phyloP scores from a whole-genome alignment of 257 asterid species.

The Penstemon davidsonii region DNA sequence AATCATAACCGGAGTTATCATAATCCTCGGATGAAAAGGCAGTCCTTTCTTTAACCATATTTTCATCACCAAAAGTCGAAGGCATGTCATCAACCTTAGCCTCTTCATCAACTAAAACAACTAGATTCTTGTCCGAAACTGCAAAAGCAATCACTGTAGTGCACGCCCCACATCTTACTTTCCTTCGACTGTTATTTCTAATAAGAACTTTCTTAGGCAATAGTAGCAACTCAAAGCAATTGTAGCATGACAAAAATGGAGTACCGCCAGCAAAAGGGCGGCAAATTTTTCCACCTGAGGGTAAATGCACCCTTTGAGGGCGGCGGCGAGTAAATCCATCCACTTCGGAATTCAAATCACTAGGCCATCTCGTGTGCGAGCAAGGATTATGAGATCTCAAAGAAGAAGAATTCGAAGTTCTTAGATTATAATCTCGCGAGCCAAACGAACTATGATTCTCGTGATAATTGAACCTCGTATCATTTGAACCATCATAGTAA shows the following conservation, averaged over 20 bases:
- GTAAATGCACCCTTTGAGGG: constrained; percentile 44
- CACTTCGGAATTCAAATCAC: constrained; percentile 58
- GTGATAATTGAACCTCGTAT: constrained; percentile 34
- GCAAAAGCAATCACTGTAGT: constrained; percentile 46
- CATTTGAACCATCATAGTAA: constrained; percentile 37
- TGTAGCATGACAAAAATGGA: constrained; percentile 72
- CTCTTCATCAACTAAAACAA: constrained; percentile 40
- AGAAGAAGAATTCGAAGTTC: constrained; percentile 34
- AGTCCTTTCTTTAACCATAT: constrained; percentile 36
- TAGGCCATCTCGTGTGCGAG: constrained; percentile 49
- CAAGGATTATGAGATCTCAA: constrained; percentile 40
- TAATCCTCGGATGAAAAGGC: constrained; percentile 63
- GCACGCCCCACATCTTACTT: constrained; percentile 78
- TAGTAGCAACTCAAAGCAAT: constrained; percentile 64
- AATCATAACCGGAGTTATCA: constrained; percentile 57
- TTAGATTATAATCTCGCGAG: constrained; percentile 36
- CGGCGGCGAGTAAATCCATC: constrained; percentile 34
- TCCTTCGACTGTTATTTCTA: constrained; percentile 37
- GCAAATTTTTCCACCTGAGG: constrained; percentile 40
- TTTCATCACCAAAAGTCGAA: constrained; percentile 28
- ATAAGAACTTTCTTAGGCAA: constrained; percentile 54
- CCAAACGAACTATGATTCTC: constrained; percentile 37
- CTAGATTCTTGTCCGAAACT: constrained; percentile 44
- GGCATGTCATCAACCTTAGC: constrained; percentile 31
- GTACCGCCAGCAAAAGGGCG: constrained; percentile 84